Percentiles rank a stretch among this genome's conserved stretches.
Evolutionary conservation across 1,284 basidiomycete genomes (phyloP).

Genomic region (Trametes polyzona): DNA sequence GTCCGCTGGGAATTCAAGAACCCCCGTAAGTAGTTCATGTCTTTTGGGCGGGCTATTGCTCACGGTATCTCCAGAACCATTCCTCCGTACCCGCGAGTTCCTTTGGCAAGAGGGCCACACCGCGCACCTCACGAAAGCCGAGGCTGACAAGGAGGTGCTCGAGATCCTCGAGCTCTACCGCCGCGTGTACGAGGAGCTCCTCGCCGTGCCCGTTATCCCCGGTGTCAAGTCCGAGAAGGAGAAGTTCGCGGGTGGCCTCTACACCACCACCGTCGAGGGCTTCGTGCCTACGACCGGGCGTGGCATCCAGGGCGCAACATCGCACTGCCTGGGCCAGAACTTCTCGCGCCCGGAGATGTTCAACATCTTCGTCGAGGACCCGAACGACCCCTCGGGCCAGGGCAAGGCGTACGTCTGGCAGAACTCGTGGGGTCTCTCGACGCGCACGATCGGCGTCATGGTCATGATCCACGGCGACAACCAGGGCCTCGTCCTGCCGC

Average conservation of each 20-base stretch:
- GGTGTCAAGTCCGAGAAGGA: constrained; percentile 99
- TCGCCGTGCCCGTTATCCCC: constrained; percentile 96
- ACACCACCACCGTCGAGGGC: constrained; percentile 98
- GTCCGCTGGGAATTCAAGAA: constrained; percentile 99
- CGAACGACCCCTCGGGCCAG: constrained; percentile 70
- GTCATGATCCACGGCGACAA: constrained; percentile 99
- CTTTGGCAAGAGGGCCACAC: constrained; percentile 99
- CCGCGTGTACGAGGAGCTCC: constrained; percentile 95
- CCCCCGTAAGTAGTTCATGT: constrained; percentile 62
- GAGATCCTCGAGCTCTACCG: constrained; percentile 97
- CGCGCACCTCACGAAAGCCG: constrained; percentile 86
- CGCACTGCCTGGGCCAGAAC: constrained; percentile 98
- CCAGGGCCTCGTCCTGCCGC: constrained; percentile 95
- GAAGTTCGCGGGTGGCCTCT: constrained; percentile 97
- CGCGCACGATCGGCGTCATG: constrained; percentile 98
- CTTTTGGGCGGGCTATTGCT: background rate
- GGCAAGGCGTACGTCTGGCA: constrained; percentile 91
- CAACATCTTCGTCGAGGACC: constrained; percentile 96
- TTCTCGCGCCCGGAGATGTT: constrained; percentile 98
- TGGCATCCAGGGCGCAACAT: constrained; percentile 98
- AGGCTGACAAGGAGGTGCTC: constrained; percentile 91
- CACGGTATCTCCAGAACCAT: constrained; percentile 68
- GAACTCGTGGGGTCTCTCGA: constrained; percentile 98
- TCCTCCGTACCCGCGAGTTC: constrained; percentile 99
- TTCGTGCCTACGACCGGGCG: constrained; percentile 98